These are phyloP conservation scores for Apiospora rasikravindrae DNA, from an alignment of 2,329 filamentous ascomycete species.

Conservation along the genomic window DNA sequence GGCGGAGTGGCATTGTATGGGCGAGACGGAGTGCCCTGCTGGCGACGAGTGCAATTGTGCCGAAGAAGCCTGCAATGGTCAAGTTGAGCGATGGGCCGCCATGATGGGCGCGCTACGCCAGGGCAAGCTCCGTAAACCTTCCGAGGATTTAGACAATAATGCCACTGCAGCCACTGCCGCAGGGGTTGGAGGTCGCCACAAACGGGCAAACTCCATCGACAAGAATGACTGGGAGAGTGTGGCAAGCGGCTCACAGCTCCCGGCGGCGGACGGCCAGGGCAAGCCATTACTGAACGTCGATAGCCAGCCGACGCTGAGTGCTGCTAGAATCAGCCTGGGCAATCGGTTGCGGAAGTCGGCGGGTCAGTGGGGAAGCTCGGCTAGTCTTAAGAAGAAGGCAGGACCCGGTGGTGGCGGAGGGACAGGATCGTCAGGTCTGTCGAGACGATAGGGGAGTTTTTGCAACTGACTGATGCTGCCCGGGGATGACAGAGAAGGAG, in stretches of 20 bases:
- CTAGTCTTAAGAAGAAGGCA: constrained; percentile 45
- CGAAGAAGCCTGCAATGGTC: constrained; percentile 59
- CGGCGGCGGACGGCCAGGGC: constrained; percentile 36
- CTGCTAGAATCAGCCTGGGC: constrained; percentile 55
- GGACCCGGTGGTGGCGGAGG: constrained; percentile 18
- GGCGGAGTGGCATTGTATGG: constrained; percentile 62
- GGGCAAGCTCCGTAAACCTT: constrained; percentile 38
- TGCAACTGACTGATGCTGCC: neutral
- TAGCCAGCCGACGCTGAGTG: constrained; percentile 42
- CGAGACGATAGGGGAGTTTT: constrained; percentile 12
- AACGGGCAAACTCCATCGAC: constrained; percentile 34
- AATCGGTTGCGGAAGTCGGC: constrained; percentile 56
- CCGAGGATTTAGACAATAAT: constrained; percentile 25
- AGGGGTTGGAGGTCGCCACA: constrained; percentile 24
- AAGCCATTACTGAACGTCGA: constrained; percentile 32
- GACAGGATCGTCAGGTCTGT: neutral
- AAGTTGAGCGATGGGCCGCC: constrained; percentile 67
- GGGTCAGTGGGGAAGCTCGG: constrained; percentile 51
- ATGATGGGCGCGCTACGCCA: constrained; percentile 52
- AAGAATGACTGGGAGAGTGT: constrained; percentile 46
- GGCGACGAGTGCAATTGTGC: constrained; percentile 70
- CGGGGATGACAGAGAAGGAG: neutral
- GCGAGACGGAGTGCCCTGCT: constrained; percentile 63
- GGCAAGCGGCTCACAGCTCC: constrained; percentile 32
- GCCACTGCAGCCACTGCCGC: neutral